Evolutionary conservation across 768 basidiomycete species (phyloP), one percentile per base, ranked within the genome.

Genomic region (Ramaria sp.): DNA sequence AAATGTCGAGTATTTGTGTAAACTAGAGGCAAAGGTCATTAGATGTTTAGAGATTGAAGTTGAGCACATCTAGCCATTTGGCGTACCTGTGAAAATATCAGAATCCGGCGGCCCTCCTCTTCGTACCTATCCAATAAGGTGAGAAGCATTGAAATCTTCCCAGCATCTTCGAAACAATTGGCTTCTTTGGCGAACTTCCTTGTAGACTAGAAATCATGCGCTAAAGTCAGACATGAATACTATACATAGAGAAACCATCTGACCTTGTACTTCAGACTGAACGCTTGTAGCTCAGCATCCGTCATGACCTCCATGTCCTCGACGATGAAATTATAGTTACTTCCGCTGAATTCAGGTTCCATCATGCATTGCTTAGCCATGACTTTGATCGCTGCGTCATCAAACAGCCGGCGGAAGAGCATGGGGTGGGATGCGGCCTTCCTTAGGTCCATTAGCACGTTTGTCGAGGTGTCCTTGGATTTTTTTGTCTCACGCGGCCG

Each of bases 251-350:
- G 17, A 56, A 20, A 7, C 34, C 30, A 38, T 46, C 77, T 41
- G 55, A 92, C 92, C 79, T 89, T 91, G 72, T 95, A 95, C 11
- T 82, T 81, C 50, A 79, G 78, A 64, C 87, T 88, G 67, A 94
- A 95, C 42, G 80, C 70, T 64, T 96, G 91, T 37, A 99, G 75
- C 71, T 98, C 96, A 7, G 92, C 86, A 70, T 99, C 96, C 45
- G 92, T 95, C 95, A 98, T 98, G 19, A 96, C 86, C 63, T 88
- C 82, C 88, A 99, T 91, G 69, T 99, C 96, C 69, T 99, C 96
- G 66, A 91, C 90, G 51, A 99, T 91, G 59, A 84, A 80, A 33
- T 93, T 81, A 63, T 83, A 89, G 45, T 88, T 67, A 7, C 87
- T 86, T 68, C 84, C 88, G 71, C 82, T 87, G 71, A 92, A 98